Evolutionary conservation across 495 filamentous ascomycete genomes (phyloP), one percentile per base, ranked within the genome.

Genomic region (Trichocladium uniseriatum): DNA sequence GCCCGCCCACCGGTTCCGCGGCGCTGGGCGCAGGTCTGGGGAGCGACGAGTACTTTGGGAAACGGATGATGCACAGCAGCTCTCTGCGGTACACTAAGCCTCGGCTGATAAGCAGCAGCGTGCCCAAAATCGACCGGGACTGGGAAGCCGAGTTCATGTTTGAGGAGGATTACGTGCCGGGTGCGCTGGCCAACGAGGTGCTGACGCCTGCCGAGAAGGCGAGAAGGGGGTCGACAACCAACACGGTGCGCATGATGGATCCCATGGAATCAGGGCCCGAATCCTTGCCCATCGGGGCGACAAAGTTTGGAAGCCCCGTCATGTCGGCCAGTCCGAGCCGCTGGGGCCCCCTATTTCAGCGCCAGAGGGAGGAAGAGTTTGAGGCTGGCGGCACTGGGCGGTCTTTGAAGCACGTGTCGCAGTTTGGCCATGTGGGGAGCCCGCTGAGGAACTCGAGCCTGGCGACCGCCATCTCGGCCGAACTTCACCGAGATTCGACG

Each of bases 101-200:
- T 20, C 80, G 84, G 50, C 75, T 88, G 63, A 77, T 95, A 50
- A 91, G 87, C 46, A 81, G 84, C 31, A 94, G 87, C 64, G 76
- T 92, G 44, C 80, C 87, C 55, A 73, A 77, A 58, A 73, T 79
- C 38, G 71, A 82, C 50, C 73, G 82, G 21, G 86, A 89, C 49
- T 88, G 86, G 82, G 91, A 94, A 47, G 78, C 83, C 49, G 81
- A 86, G 42, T 94, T 94, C 61, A 76, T 86, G 19, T 91, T 91
- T 66, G 91, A 97, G 64, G 92, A 97, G 56, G 91, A 97, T 56
- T 88, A 89, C 55, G 69, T 98, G 7, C 92, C 92, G 1, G 83
- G 82, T 31, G 83, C 84, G 35, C 70, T 98, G 51, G 65, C 64
- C 16, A 85, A 89, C 54, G 92, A 98, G 60, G 79, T 98, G 32